Evolutionary conservation across 1,284 basidiomycete genomes (phyloP).

Genomic region (Rhodotorula sp.): DNA sequence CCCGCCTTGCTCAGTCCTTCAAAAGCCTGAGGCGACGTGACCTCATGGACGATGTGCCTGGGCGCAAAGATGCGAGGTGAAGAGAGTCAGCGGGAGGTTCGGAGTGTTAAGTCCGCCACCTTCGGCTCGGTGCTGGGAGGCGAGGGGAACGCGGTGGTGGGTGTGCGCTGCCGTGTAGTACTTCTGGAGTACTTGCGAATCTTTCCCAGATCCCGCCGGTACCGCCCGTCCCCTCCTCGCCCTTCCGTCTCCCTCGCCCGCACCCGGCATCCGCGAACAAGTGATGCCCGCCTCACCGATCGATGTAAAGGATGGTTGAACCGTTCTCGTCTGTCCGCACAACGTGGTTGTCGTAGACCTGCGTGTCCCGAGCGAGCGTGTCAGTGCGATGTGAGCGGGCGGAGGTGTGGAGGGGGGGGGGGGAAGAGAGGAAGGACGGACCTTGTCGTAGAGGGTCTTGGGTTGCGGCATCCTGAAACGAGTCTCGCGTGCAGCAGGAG

Average conservation of each 20-base stretch:
- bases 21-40: conserved; percentile 94
- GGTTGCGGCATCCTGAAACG: background rate
- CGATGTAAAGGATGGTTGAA: conserved; percentile 86
- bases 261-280: too few relatives aligned
- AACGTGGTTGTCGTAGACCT: conserved; percentile 89
- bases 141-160: background rate
- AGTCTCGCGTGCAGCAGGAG: too few relatives aligned
- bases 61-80: background rate
- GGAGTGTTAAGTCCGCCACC: background rate
- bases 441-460: conserved; percentile 81
- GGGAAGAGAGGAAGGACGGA: background rate
- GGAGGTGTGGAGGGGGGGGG: background rate
- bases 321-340: conserved; percentile 78
- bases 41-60: conserved; percentile 92
- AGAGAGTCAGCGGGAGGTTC: background rate
- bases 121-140: background rate
- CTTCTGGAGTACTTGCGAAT: background rate
- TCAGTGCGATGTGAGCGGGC: background rate
- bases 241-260: background rate
- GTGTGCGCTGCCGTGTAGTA: background rate
- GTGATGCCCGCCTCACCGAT: conserved; percentile 59
- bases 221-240: background rate
- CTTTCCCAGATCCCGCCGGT: background rate
- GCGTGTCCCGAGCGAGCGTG: background rate
- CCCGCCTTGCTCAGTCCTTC: conserved; percentile 83